These are phyloP conservation scores for Sindora glabra DNA, from an alignment of 306 rosid species.

Conservation along the genomic window DNA sequence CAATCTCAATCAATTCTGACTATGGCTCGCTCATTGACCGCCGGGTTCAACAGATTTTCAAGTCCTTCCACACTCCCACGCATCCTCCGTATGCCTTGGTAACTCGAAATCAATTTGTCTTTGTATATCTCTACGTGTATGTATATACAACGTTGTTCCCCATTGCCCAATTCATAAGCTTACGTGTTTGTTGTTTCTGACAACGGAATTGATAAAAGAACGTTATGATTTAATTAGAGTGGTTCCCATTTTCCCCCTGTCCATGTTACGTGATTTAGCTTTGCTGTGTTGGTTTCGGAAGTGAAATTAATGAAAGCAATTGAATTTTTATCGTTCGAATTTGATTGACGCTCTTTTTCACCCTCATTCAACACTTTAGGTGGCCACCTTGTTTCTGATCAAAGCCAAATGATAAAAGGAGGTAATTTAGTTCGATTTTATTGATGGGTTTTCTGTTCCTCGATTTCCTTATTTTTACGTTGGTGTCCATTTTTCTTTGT, in stretches of 20 bases:
- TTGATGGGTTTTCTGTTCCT: neutral
- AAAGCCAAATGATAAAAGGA: neutral
- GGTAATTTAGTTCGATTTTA: neutral
- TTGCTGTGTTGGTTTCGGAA: no score
- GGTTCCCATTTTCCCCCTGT: no score
- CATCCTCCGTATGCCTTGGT: constrained; percentile 34
- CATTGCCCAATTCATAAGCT: no score
- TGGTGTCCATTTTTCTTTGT: neutral
- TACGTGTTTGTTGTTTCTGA: no score
- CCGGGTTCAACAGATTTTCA: constrained; percentile 7
- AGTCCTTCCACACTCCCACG: constrained; percentile 18
- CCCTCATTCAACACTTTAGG: neutral
- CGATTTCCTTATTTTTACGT: neutral
- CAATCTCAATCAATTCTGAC: neutral
- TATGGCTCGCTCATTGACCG: neutral
- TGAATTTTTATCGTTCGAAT: constrained; percentile 19
- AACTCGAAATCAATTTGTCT: neutral
- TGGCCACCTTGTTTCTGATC: neutral
- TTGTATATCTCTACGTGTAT: neutral
- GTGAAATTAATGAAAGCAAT: no score
- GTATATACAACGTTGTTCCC: neutral
- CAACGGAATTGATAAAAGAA: no score
- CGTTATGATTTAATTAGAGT: no score
- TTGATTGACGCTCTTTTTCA: neutral
- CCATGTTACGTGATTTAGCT: no score